Evolutionary conservation across 192 early-diverging fungal genomes (phyloP).

Genomic region (Coemansia sp.): DNA sequence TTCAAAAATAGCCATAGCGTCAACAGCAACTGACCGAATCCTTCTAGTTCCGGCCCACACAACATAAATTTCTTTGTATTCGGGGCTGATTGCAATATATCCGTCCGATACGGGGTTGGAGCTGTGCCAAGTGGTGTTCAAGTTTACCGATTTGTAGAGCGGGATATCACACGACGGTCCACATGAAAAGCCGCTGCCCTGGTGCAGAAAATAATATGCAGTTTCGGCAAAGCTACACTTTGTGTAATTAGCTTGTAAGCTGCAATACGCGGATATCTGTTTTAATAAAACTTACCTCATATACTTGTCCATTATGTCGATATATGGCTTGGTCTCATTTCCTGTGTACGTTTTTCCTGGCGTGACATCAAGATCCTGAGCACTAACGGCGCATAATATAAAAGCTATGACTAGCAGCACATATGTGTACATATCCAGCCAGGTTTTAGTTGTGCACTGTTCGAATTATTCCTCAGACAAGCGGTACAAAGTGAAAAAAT

Average conservation of each 20-base stretch:
- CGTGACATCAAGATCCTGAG: slow-evolving; percentile 40
- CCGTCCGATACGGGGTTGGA: slow-evolving; percentile 48
- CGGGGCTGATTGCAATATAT: slow-evolving; percentile 34
- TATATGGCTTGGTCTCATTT: slow-evolving; percentile 31
- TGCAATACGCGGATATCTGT: neutral
- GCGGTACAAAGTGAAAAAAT: neutral
- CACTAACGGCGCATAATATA: neutral
- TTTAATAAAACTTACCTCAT: slow-evolving; percentile 38
- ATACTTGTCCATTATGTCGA: slow-evolving; percentile 44
- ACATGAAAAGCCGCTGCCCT: slow-evolving; percentile 40
- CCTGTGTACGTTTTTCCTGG: slow-evolving; percentile 45
- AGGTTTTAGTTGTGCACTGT: neutral
- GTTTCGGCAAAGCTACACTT: slow-evolving; percentile 39
- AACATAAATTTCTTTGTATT: slow-evolving; percentile 48
- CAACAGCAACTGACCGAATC: slow-evolving; percentile 36
- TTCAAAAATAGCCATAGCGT: slow-evolving; percentile 33
- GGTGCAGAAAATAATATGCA: slow-evolving; percentile 43
- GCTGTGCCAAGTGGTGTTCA: slow-evolving; percentile 54
- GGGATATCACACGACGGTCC: slow-evolving; percentile 25
- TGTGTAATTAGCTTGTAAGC: no score
- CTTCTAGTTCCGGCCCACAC: slow-evolving; percentile 49
- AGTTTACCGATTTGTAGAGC: slow-evolving; percentile 10
- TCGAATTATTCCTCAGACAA: neutral
- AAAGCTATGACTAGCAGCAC: neutral
- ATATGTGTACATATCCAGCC: neutral